These are phyloP conservation scores for Cystoderma amianthinum DNA, from an alignment of 768 basidiomycete genomes.

Conservation along the genomic window DNA sequence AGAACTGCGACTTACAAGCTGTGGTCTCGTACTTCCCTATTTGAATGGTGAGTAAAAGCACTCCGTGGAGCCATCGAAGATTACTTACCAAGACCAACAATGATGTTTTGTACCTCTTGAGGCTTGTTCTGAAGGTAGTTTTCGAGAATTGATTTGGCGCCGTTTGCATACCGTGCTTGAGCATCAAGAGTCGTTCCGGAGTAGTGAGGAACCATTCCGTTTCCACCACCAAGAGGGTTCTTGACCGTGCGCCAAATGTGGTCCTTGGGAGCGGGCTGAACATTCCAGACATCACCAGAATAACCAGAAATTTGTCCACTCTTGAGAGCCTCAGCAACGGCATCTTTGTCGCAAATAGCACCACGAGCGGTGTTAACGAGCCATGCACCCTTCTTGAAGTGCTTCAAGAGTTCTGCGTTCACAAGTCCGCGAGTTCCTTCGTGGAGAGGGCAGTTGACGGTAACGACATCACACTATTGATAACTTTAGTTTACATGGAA, in stretches of 20 bases:
- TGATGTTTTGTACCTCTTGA: conserved; percentile 78
- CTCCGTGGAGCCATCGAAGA: background rate
- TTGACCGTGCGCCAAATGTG: conserved; percentile 83
- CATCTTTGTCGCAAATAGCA: conserved; percentile 83
- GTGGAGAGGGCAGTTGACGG: conserved; percentile 87
- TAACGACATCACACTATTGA: conserved; percentile 65
- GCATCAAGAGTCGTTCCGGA: conserved; percentile 89
- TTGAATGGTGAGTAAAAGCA: background rate
- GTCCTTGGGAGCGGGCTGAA: conserved; percentile 81
- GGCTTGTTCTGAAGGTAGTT: conserved; percentile 58
- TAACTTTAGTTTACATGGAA: background rate
- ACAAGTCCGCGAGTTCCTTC: conserved; percentile 77
- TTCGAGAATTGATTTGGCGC: conserved; percentile 62
- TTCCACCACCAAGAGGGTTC: conserved; percentile 78
- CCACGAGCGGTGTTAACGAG: conserved; percentile 92
- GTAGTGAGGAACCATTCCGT: conserved; percentile 87
- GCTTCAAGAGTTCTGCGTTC: conserved; percentile 74
- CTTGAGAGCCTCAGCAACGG: conserved; percentile 68
- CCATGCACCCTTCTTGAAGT: conserved; percentile 91
- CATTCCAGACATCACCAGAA: conserved; percentile 75
- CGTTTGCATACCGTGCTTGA: conserved; percentile 78
- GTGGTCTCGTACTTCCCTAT: conserved; percentile 36
- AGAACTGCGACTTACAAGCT: conserved; percentile 28
- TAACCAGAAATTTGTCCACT: conserved; percentile 70
- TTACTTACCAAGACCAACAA: conserved; percentile 60